A percentile compares a stretch with the other conserved stretches of the same genome.
These are phyloP conservation scores for Termitomyces sp. DNA, from an alignment of 768 basidiomycete species.

Conservation along the genomic window DNA sequence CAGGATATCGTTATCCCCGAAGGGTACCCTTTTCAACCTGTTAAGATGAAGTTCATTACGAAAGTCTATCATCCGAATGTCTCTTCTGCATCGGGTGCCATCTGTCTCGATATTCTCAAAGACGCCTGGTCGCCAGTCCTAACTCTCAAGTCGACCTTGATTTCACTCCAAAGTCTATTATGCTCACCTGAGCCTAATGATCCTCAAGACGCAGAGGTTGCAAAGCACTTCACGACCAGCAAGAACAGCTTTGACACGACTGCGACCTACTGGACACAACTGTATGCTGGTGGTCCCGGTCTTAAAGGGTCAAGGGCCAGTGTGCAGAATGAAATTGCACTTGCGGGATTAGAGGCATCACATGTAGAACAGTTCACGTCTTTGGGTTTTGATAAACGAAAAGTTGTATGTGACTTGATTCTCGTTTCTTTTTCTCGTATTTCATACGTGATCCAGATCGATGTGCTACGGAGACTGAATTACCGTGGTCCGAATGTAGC, in stretches of 20 bases:
- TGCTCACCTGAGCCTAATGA: conserved; percentile 95
- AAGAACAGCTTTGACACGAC: conserved; percentile 86
- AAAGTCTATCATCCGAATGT: conserved; percentile 96
- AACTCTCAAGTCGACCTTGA: conserved; percentile 93
- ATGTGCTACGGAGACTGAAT: conserved; percentile 82
- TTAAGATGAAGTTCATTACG: conserved; percentile 98
- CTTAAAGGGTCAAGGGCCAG: conserved; percentile 46
- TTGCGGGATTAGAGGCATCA: conserved; percentile 77
- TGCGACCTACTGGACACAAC: conserved; percentile 89
- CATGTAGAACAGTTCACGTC: conserved; percentile 83
- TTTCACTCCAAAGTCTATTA: conserved; percentile 88
- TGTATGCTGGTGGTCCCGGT: conserved; percentile 77
- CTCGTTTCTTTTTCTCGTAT: conserved; percentile 2
- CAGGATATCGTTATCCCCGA: conserved; percentile 94
- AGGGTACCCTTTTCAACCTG: conserved; percentile 87
- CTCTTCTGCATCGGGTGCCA: conserved; percentile 90
- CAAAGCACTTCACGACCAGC: conserved; percentile 92
- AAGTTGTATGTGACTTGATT: conserved; percentile 64
- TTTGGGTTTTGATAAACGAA: conserved; percentile 75
- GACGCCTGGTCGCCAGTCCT: conserved; percentile 96
- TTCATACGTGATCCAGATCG: conserved; percentile 48
- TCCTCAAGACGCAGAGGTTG: conserved; percentile 97
- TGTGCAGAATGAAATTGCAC: conserved; percentile 51
- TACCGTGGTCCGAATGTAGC: conserved; percentile 80
- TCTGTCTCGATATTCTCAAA: conserved; percentile 84